Evolutionary conservation across 2,329 filamentous ascomycete genomes (phyloP), one percentile per base, ranked within the genome.

Genomic region (Fusarium chaquense): DNA sequence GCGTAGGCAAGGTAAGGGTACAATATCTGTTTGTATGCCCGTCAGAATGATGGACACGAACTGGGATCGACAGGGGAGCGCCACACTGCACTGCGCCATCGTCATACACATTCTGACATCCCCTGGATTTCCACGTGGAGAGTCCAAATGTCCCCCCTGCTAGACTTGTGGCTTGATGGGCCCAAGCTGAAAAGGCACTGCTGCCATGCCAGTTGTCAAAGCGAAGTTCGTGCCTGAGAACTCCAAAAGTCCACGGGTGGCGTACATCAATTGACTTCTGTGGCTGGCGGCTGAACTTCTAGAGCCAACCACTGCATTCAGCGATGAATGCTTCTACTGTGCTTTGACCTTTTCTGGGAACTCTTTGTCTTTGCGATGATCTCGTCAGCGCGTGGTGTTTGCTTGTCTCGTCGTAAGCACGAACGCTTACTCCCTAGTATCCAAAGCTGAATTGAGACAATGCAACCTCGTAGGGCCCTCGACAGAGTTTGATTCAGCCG

Each of bases 61-160:
- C 67, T 51, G 35, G 58, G 67, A 70, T 70, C 67, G 63, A 61
- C 67, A 70, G 67, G 67, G 67, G 67, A 70, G 49, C 67, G 67
- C 63, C 67, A 70, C 63, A 60, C 38, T 47, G n/a, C 22, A 57
- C 43, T 55, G 26, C 26, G 44, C 58, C 49, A 63, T 62, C 57
- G 41, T 54, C 58, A 68, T 53, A 47, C 33, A 45, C 44, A 30
- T 38, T 24, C 35, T 24, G 13, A 16, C 24, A 26, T 54, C 67
- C 67, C 49, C 67, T 59, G 67, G 67, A 52, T 38, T 47, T 65
- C 67, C 67, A 70, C 67, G 67, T 70, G 67, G 67, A 44, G 28
- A 40, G n/a, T 12, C n/a, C n/a, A n/a, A 22, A 20, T n/a, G 50
- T n/a, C n/a, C 50, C 67, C 67, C 54, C 54, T 68, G 67, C 32